Base-by-base conservation (phyloP, 2,329 filamentous ascomycete genomes). In the Claviceps arundinis region DNA sequence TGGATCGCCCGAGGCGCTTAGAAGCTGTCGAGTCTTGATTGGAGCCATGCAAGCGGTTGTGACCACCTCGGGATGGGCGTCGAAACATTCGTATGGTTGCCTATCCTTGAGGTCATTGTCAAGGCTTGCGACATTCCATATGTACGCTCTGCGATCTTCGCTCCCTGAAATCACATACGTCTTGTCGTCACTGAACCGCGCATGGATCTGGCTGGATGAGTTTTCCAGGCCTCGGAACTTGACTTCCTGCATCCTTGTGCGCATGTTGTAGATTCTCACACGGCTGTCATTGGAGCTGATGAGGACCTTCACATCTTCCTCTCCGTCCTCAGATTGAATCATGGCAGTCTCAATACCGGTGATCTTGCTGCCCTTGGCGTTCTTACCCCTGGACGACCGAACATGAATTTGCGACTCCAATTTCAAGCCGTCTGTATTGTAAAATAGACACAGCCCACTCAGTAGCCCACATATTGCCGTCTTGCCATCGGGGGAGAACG, bases 281-380 rank as follows among this genome's bases (percentile, higher is more conserved):
- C 93, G 81, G 1, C 91, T 96, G 64, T 98, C 93, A 60, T 97
- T 98, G 58, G 90, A 96, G 1, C 89, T 95, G 53, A 98, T 82
- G 6, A 98, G 73, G 2, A 98, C 73, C 61, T 94, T 95, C 49
- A 88, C 77, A 50, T 90, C 85, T 1, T 80, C 80, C 38, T 77
- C 77, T 13, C 68, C 65, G 7, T 65, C 48, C 7, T 58, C 64
- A 3, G 58, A 46, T 2, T 82, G 81, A 48, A 81, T 73, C 16
- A 71, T 68, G 57, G 84, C 82, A 0, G 89, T 85, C 61, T 91
- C 83, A 50, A 98, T 95, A 6, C 89, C 90, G 0, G 93, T 97
- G 59, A 98, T 95, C 65, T 98, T 98, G 71, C 89, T 95, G 5
- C 91, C 91, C 65, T 95, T 96, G 4, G 90, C 86, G 62, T 96